These are phyloP conservation scores for Babesia gibsoni DNA, from an alignment of 169 alveolate genomes.

Conservation along the genomic window DNA sequence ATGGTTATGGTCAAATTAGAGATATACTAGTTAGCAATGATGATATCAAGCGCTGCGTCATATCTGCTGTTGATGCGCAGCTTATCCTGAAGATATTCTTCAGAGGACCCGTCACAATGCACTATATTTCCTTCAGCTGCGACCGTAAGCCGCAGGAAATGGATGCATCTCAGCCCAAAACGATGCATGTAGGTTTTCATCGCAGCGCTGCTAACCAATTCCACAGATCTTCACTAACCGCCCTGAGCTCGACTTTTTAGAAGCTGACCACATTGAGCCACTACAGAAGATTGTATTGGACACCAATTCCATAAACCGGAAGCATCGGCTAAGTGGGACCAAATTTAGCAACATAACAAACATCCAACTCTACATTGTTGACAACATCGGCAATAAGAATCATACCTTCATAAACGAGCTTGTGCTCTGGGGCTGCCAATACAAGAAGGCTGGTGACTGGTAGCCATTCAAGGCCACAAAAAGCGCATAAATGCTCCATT, in stretches of 20 bases:
- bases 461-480: too few relatives aligned
- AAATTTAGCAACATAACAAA: conserved; percentile 37
- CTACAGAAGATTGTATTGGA: conserved; percentile 29
- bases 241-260: conserved; percentile 55
- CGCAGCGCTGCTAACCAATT: not conserved
- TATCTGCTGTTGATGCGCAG: conserved; percentile 61
- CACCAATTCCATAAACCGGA: not conserved
- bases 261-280: conserved; percentile 28
- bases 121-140: not conserved
- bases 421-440: conserved; percentile 28
- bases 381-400: conserved; percentile 13
- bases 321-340: conserved; percentile 34
- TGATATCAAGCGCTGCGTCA: not conserved
- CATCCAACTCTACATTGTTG: conserved; percentile 25
- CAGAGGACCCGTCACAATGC: conserved; percentile 33
- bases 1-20: conserved; percentile 7
- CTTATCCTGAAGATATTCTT: conserved; percentile 52
- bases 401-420: conserved; percentile 40
- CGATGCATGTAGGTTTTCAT: conserved; percentile 14
- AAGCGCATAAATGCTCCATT: too few relatives aligned
- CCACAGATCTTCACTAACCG: conserved; percentile 45
- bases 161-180: conserved; percentile 34
- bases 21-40: conserved; percentile 11
- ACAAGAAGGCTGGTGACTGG: too few relatives aligned
- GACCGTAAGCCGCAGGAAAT: conserved; percentile 20